These are phyloP conservation scores for Chlamydomonas sp. DNA, from an alignment of 139 green algal genomes.

Conservation along the genomic window DNA sequence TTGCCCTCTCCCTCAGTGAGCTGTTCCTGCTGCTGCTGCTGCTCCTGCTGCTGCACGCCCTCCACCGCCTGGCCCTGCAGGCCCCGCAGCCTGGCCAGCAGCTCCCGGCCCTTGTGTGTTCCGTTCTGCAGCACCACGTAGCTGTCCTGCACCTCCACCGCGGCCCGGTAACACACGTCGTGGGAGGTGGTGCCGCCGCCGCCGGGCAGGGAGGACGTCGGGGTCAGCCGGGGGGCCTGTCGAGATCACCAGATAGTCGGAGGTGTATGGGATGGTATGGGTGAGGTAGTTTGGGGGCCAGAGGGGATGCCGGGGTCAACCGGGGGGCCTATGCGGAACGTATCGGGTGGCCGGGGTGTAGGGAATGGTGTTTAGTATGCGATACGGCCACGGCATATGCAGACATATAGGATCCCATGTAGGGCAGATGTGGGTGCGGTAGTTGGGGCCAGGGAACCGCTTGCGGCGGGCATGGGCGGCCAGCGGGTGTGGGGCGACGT, in stretches of 20 bases:
- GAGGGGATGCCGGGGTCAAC: neutral
- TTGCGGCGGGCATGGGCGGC: no score
- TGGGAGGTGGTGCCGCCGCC: neutral
- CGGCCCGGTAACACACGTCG: neutral
- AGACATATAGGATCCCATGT: no score
- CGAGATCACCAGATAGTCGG: neutral
- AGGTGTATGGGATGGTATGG: neutral
- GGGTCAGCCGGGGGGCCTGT: slow-evolving; percentile 16
- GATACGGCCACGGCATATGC: no score
- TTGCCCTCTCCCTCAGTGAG: no score
- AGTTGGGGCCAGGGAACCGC: no score
- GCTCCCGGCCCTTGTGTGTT: neutral
- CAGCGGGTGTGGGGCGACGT: no score
- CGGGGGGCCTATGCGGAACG: no score
- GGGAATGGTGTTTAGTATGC: no score
- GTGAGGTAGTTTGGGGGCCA: neutral
- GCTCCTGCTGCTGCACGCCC: neutral
- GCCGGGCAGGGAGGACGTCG: neutral
- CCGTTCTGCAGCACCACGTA: slow-evolving; percentile 38
- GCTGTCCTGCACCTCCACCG: slow-evolving; percentile 15
- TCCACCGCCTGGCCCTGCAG: neutral
- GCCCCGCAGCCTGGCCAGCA: neutral
- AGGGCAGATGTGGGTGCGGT: no score
- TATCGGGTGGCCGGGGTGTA: no score
- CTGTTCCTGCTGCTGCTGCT: neutral